phyloP scores from a whole-genome alignment of 805 yeast genomes.

The Barnettozyma wickerhamii region DNA sequence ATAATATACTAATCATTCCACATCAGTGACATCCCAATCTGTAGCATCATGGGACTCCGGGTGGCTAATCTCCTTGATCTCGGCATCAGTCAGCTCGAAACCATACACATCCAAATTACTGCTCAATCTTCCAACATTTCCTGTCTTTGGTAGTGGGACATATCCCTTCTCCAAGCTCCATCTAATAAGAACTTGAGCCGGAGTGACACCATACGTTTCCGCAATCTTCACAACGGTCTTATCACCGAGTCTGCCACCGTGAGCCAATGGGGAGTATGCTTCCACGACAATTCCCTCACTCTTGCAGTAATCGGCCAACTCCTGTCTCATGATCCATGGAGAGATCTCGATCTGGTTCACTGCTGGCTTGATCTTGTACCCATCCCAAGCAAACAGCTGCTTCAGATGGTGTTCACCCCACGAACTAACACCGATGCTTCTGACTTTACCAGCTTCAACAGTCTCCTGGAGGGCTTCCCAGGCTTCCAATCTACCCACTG shows the following conservation, averaged over 20 bases:
- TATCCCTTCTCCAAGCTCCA: constrained; percentile 59
- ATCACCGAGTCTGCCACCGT: constrained; percentile 44
- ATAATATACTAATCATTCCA: constrained; percentile 4
- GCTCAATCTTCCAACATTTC: constrained; percentile 29
- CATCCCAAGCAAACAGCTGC: constrained; percentile 58
- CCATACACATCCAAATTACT: constrained; percentile 37
- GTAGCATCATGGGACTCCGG: constrained; percentile 65
- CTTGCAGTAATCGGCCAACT: constrained; percentile 40
- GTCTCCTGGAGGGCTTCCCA: constrained; percentile 78
- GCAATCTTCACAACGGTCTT: constrained; percentile 40
- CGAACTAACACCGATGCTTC: constrained; percentile 75
- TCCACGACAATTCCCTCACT: constrained; percentile 45
- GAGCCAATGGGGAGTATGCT: constrained; percentile 65
- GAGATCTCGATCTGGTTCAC: constrained; percentile 67
- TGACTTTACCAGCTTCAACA: constrained; percentile 54
- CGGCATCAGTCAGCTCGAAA: constrained; percentile 41
- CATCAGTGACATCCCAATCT: constrained; percentile 51
- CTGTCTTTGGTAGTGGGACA: constrained; percentile 51
- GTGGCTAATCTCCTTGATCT: constrained; percentile 40
- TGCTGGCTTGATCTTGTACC: constrained; percentile 53
- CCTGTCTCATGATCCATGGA: constrained; percentile 43
- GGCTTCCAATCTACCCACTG: constrained; percentile 53
- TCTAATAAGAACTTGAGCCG: constrained; percentile 49
- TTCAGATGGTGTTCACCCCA: constrained; percentile 61
- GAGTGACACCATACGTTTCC: constrained; percentile 35